Conservation (phyloP, 2,329 filamentous ascomycete genomes). For the Penicillium sp. region DNA sequence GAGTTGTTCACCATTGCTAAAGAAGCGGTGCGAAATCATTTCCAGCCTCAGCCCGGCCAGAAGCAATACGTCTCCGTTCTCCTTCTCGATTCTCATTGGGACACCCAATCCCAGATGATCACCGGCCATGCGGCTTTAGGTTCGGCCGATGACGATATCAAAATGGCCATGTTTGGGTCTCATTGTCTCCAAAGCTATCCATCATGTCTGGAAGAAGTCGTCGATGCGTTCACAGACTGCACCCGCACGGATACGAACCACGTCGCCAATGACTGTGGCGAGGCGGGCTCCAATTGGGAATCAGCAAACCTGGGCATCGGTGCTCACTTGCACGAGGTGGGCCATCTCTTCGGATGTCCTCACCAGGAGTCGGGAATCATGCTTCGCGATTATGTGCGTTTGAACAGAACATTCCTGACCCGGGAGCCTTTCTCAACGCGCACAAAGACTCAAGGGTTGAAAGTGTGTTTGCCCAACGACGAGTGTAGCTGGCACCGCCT, state of each 20-base stretch:
- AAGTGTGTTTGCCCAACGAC: constrained; percentile 69
- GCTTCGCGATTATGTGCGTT: constrained; percentile 78
- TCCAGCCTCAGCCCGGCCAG: constrained; percentile 70
- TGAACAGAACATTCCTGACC: constrained; percentile 79
- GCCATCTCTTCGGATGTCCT: constrained; percentile 84
- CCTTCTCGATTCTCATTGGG: constrained; percentile 87
- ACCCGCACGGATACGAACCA: constrained; percentile 78
- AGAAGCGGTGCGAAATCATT: constrained; percentile 74
- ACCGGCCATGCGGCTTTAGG: constrained; percentile 83
- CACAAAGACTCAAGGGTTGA: constrained; percentile 75
- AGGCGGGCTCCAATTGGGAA: constrained; percentile 90
- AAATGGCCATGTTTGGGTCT: constrained; percentile 87
- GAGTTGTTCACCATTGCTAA: constrained; percentile 74
- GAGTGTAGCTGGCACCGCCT: constrained; percentile 91
- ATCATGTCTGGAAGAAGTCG: constrained; percentile 81
- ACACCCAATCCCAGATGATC: constrained; percentile 66
- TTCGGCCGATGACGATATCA: constrained; percentile 67
- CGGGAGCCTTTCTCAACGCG: constrained; percentile 84
- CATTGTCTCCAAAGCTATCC: constrained; percentile 92
- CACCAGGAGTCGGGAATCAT: constrained; percentile 91
- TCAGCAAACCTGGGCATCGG: constrained; percentile 93
- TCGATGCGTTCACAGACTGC: constrained; percentile 84
- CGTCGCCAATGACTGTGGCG: constrained; percentile 81
- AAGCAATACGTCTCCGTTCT: constrained; percentile 85
- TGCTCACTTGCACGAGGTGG: constrained; percentile 86